Base-by-base conservation (phyloP, 768 basidiomycete genomes). In the Aureoboletus auriporus region DNA sequence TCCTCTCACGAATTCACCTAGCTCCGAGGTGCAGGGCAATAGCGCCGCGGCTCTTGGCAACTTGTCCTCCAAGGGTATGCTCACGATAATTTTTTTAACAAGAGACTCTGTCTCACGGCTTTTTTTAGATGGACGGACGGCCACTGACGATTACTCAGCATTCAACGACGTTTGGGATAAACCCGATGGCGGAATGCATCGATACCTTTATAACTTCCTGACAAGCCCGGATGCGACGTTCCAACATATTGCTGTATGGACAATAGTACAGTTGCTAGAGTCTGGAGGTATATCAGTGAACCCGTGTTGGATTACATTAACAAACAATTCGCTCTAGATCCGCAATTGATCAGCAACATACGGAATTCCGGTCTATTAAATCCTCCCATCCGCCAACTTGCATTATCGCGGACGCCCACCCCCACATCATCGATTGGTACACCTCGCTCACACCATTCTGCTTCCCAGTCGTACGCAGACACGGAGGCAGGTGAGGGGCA, bases 161-260 rank as follows among this genome's bases (percentile, higher is more conserved):
- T 99, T 99, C 74, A 95, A 93, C 57, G 89, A 92, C 47, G 95
- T 97, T 11, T 98, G 96, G 96, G 89, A 93, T 59, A 89, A 93
- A 66, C 96, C 96, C 7, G 93, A 96, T 48, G 96, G 94, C 16
- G 96, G 96, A 37, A 86, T 99, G 78, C 95, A 97, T 66, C 81
- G 80, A 51, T 99, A 99, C 70, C 76, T 99, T 38, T 86, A 91
- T 64, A 82, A 91, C 39, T 99, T 99, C 82, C 70, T 99, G 58
- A 90, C 83, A 36, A 94, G 90, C 62, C 75, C 88, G 6, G 96
- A 99, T 62, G 86, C 91, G 12, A 99, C 96, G 1, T 99, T 99
- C 85, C 94, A 97, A 67, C 96, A 99, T 64, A 99, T 98, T 54
- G 96, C 96, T 30, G 93, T 99, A 38, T 99, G 96, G 96, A 97